phyloP scores from a whole-genome alignment of 805 yeast genomes.

The Candida dajiaensis region DNA sequence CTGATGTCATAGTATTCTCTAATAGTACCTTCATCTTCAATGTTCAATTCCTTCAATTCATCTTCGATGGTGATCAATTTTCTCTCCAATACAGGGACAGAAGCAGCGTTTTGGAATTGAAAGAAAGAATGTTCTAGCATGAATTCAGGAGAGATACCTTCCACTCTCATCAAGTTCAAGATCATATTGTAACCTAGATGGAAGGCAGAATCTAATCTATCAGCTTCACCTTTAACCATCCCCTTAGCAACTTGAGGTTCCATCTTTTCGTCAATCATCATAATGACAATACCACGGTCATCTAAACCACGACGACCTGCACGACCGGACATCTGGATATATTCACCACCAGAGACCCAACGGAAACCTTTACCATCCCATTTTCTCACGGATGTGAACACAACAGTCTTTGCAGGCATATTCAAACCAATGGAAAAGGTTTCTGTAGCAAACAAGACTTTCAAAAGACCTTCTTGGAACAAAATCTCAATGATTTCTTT shows the following conservation, averaged over 20 bases:
- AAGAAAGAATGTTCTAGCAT: conserved; percentile 92
- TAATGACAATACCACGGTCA: conserved; percentile 97
- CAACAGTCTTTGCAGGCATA: conserved; percentile 99
- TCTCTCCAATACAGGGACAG: conserved; percentile 80
- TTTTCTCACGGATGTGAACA: conserved; percentile 93
- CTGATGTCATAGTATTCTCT: conserved; percentile 80
- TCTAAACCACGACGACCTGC: conserved; percentile 99
- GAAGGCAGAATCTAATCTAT: conserved; percentile 94
- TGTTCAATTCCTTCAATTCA: conserved; percentile 40
- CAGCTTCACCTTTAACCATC: conserved; percentile 99
- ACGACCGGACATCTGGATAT: conserved; percentile 98
- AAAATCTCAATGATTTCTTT: conserved; percentile 94
- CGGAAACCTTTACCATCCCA: conserved; percentile 98
- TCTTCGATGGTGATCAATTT: conserved; percentile 50
- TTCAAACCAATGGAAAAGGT: conserved; percentile 97
- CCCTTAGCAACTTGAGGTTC: conserved; percentile 99
- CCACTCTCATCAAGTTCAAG: conserved; percentile 91
- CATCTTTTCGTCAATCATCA: conserved; percentile 99
- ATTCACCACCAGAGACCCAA: conserved; percentile 99
- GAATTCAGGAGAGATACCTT: conserved; percentile 96
- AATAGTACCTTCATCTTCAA: conserved; percentile 71
- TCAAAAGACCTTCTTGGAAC: conserved; percentile 93
- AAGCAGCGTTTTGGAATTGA: conserved; percentile 90
- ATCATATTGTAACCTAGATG: conserved; percentile 98
- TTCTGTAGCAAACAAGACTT: conserved; percentile 95